phyloP scores from a whole-genome alignment of 176 grass and related monocot genomes.

The Calamus simplicifolius region DNA sequence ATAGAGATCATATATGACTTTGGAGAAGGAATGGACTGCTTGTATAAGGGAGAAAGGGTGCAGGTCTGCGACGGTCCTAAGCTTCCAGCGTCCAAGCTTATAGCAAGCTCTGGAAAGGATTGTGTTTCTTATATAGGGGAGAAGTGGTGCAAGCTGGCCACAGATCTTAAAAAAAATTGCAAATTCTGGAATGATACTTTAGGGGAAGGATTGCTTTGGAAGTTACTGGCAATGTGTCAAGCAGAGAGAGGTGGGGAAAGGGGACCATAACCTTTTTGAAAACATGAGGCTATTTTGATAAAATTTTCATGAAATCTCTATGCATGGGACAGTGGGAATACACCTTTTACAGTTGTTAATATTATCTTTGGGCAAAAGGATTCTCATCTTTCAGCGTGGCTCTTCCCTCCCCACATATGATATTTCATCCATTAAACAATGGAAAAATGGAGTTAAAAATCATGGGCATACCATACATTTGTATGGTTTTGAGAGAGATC shows the following conservation, averaged over 20 bases:
- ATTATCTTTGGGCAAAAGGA: conserved; percentile 5
- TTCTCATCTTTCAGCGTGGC: background rate
- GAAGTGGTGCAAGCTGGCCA: background rate
- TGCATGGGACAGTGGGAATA: background rate
- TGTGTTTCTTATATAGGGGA: conserved; percentile 7
- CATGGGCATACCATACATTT: background rate
- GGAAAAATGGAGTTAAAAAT: too few relatives aligned
- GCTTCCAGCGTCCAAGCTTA: too few relatives aligned
- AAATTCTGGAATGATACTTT: background rate
- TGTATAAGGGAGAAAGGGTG: too few relatives aligned
- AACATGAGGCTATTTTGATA: background rate
- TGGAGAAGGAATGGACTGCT: too few relatives aligned
- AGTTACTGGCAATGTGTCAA: background rate
- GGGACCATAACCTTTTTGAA: background rate
- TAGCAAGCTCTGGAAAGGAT: background rate
- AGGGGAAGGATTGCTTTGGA: background rate
- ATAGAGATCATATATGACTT: too few relatives aligned
- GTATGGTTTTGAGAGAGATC: background rate
- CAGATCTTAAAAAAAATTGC: background rate
- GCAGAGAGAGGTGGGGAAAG: too few relatives aligned
- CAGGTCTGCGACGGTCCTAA: too few relatives aligned
- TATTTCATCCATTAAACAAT: too few relatives aligned
- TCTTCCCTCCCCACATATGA: background rate
- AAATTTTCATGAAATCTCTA: background rate
- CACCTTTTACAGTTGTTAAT: background rate